These are phyloP conservation scores for Halophytophthora polymorphica DNA, from an alignment of 352 stramenopile species.

Conservation along the genomic window DNA sequence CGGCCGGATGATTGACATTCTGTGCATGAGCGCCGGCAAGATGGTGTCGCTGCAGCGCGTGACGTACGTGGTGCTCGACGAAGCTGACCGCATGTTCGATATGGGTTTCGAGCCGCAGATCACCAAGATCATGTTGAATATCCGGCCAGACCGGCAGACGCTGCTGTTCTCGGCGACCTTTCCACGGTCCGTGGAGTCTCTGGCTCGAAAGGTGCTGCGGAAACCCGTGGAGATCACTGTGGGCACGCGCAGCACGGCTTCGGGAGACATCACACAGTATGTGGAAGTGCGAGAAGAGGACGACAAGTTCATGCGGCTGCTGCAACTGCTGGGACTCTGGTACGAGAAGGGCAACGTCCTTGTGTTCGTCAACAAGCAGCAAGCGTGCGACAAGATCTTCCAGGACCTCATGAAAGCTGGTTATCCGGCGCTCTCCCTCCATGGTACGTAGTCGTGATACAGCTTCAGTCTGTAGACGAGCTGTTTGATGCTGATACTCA, in stretches of 20 bases:
- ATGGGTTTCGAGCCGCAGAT: slow-evolving; percentile 99
- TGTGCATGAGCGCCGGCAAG: slow-evolving; percentile 97
- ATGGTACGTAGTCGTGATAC: slow-evolving; percentile 63
- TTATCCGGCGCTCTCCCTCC: slow-evolving; percentile 95
- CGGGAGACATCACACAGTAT: slow-evolving; percentile 96
- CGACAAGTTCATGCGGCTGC: slow-evolving; percentile 98
- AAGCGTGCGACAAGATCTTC: slow-evolving; percentile 95
- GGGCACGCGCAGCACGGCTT: slow-evolving; percentile 94
- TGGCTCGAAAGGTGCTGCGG: slow-evolving; percentile 89
- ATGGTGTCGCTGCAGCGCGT: slow-evolving; percentile 96
- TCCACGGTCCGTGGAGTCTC: slow-evolving; percentile 89
- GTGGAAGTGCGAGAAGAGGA: slow-evolving; percentile 98
- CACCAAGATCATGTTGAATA: slow-evolving; percentile 93
- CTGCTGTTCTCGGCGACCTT: slow-evolving; percentile 99
- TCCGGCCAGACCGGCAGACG: slow-evolving; percentile 89
- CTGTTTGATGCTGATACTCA: not conserved
- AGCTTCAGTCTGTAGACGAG: not conserved
- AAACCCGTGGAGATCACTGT: slow-evolving; percentile 97
- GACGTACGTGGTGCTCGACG: slow-evolving; percentile 98
- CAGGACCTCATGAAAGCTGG: slow-evolving; percentile 95
- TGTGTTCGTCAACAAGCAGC: slow-evolving; percentile 99
- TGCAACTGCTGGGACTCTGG: slow-evolving; percentile 95
- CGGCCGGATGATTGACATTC: slow-evolving; percentile 99
- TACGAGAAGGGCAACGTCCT: slow-evolving; percentile 98
- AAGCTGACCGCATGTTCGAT: slow-evolving; percentile 99